Evolutionary conservation across 805 yeast genomes (phyloP).

Genomic region (Metschnikowia baotianmanensis): DNA sequence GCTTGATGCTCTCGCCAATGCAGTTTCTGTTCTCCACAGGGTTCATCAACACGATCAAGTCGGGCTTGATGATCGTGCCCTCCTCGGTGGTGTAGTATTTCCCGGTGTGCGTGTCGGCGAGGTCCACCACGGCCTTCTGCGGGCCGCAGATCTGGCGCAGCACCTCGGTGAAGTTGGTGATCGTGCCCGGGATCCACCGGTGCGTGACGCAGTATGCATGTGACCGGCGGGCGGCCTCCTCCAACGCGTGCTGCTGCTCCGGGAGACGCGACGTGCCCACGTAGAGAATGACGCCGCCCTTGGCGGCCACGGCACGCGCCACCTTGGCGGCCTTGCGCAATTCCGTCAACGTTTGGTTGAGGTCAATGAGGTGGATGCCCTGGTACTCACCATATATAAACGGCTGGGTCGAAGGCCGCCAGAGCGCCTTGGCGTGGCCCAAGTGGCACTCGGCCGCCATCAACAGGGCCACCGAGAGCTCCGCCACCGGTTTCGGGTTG

Average conservation of each 20-base stretch:
- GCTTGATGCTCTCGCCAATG: slow-evolving; percentile 73
- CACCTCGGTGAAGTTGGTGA: slow-evolving; percentile 78
- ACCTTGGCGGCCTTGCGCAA: slow-evolving; percentile 83
- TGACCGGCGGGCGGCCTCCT: slow-evolving; percentile 73
- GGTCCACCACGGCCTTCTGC: slow-evolving; percentile 58
- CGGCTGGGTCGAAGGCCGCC: slow-evolving; percentile 81
- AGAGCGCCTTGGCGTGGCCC: slow-evolving; percentile 82
- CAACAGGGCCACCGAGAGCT: slow-evolving; percentile 65
- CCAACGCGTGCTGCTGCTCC: slow-evolving; percentile 66
- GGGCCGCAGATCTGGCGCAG: slow-evolving; percentile 49
- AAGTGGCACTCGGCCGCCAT: slow-evolving; percentile 93
- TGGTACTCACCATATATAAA: slow-evolving; percentile 84
- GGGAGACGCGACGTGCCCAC: slow-evolving; percentile 78
- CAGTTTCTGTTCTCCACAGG: slow-evolving; percentile 84
- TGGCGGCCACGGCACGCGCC: slow-evolving; percentile 75
- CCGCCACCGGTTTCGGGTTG: slow-evolving; percentile 54
- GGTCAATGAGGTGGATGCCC: slow-evolving; percentile 87
- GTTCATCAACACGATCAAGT: slow-evolving; percentile 79
- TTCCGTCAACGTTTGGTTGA: slow-evolving; percentile 74
- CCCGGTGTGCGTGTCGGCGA: slow-evolving; percentile 64
- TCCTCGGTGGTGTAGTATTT: slow-evolving; percentile 50
- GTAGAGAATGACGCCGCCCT: slow-evolving; percentile 81
- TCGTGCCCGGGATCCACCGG: slow-evolving; percentile 93
- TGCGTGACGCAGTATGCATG: slow-evolving; percentile 78
- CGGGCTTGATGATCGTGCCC: slow-evolving; percentile 74